phyloP scores from a whole-genome alignment of 306 rosid genomes.

The Cajanus cajan region DNA sequence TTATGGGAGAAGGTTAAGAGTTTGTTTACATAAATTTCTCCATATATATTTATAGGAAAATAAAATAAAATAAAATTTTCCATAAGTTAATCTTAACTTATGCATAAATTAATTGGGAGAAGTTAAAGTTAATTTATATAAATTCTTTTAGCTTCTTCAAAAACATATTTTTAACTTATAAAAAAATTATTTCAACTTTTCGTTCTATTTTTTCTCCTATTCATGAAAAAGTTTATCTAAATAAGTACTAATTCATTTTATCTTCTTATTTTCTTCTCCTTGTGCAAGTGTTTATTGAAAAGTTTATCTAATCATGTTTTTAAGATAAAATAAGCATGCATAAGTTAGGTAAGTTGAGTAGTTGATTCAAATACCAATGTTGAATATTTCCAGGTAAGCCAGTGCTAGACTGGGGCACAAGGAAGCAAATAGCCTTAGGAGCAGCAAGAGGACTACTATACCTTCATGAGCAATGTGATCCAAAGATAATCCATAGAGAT shows the following conservation, averaged over 20 bases:
- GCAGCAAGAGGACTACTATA: conserved; percentile 87
- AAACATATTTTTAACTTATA: too few species aligned
- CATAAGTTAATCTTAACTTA: too few species aligned
- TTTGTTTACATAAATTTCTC: too few species aligned
- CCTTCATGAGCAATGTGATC: conserved; percentile 97
- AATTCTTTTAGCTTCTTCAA: too few species aligned
- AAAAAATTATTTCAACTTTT: too few species aligned
- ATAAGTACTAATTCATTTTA: neutral
- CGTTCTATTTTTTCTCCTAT: too few species aligned
- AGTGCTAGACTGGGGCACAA: conserved; percentile 77
- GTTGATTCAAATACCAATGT: neutral
- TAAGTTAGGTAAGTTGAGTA: neutral
- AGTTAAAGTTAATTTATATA: too few species aligned
- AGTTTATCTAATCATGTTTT: neutral
- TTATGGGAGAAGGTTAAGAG: too few species aligned
- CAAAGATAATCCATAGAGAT: conserved; percentile 91
- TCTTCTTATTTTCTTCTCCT: neutral
- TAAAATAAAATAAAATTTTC: too few species aligned
- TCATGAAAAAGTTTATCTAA: too few species aligned
- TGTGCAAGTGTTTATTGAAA: neutral
- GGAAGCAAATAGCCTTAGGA: conserved; percentile 88
- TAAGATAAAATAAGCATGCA: neutral
- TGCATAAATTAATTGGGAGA: too few species aligned
- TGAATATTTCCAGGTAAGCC: conserved; percentile 61
- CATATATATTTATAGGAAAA: too few species aligned